phyloP scores from a whole-genome alignment of 176 grass and related monocot species.

The Triticum dicoccoides region DNA sequence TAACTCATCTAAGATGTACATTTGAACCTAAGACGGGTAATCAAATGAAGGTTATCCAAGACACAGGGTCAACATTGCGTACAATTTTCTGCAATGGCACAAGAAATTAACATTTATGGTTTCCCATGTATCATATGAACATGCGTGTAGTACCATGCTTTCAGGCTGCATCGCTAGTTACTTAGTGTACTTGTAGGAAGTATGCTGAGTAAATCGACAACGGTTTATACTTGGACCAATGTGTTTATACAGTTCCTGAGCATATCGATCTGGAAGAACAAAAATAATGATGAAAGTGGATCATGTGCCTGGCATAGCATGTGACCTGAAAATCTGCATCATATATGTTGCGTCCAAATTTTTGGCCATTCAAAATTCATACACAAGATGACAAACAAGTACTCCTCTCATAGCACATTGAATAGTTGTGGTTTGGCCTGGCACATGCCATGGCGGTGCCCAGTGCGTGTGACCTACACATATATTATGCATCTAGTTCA shows the following conservation, averaged over 20 bases:
- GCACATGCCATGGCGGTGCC: background rate
- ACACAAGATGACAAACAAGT: background rate
- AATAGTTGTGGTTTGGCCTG: background rate
- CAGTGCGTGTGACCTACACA: background rate
- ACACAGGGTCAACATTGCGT: background rate
- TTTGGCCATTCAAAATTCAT: background rate
- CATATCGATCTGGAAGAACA: background rate
- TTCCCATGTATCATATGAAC: conserved; percentile 8
- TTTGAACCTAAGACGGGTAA: background rate
- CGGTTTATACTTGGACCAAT: background rate
- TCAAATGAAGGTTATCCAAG: conserved; percentile 4
- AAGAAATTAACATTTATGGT: background rate
- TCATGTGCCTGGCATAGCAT: background rate
- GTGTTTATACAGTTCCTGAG: background rate
- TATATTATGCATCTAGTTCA: background rate
- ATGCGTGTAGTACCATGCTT: background rate
- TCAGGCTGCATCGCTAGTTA: background rate
- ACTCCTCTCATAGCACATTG: background rate
- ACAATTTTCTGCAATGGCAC: background rate
- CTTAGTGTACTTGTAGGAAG: background rate
- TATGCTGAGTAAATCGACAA: background rate
- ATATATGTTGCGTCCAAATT: background rate
- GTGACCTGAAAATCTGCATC: background rate
- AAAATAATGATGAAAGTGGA: background rate
- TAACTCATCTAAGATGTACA: background rate